These are phyloP conservation scores for Vitellaria paradoxa DNA, from an alignment of 179 eudicot species.

Conservation along the genomic window DNA sequence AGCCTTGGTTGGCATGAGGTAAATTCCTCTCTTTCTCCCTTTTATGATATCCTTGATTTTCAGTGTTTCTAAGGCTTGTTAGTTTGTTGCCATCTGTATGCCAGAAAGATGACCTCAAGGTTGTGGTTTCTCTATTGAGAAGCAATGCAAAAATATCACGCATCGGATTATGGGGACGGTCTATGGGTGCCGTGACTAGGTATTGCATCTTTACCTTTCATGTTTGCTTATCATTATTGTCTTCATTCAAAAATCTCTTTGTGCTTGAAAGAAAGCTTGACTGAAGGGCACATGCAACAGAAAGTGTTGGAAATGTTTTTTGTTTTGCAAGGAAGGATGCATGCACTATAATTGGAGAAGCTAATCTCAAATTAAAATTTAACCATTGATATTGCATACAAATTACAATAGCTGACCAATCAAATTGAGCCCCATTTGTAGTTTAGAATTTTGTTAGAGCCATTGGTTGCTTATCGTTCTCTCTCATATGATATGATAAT, in stretches of 20 bases:
- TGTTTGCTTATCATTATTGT: slow-evolving; percentile 2
- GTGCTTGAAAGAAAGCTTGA: too few species aligned
- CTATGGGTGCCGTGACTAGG: slow-evolving; percentile 98
- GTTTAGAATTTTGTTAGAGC: neutral
- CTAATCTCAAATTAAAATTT: neutral
- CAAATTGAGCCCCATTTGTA: neutral
- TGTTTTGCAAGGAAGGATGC: neutral
- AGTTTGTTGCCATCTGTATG: slow-evolving; percentile 11
- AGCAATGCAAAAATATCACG: slow-evolving; percentile 49
- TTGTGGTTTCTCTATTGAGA: slow-evolving; percentile 68
- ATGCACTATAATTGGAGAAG: too few species aligned
- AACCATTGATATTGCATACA: neutral
- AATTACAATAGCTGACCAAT: neutral
- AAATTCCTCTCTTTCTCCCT: neutral
- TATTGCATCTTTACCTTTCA: slow-evolving; percentile 18
- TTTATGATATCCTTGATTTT: slow-evolving; percentile 8
- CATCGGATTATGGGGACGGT: slow-evolving; percentile 93
- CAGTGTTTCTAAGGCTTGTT: slow-evolving; percentile 9
- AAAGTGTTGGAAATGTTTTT: neutral
- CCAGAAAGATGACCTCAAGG: slow-evolving; percentile 89
- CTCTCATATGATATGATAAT: too few species aligned
- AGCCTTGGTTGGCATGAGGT: slow-evolving; percentile 99
- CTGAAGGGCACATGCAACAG: too few species aligned
- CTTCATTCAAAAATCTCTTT: neutral
- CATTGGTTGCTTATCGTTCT: neutral